These are phyloP conservation scores for Balansia obtecta DNA, from an alignment of 2,329 filamentous ascomycete genomes.

Conservation along the genomic window DNA sequence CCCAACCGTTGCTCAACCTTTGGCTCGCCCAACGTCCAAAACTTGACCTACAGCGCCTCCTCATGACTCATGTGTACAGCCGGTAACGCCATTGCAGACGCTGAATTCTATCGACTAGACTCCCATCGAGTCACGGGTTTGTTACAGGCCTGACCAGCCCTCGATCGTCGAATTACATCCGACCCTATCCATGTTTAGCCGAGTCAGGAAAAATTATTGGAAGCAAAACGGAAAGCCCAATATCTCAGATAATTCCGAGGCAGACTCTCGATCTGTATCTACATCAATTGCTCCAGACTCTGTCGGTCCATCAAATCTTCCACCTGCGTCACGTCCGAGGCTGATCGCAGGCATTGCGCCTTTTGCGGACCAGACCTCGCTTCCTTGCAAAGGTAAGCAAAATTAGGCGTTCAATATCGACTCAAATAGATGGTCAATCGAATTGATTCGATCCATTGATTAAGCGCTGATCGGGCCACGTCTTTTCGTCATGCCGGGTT, in stretches of 20 bases:
- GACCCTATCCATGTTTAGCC: constrained; percentile 25
- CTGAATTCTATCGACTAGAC: background rate
- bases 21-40: background rate
- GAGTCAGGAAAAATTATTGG: constrained; percentile 18
- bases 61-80: background rate
- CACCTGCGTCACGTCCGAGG: background rate
- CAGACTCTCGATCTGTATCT: constrained; percentile 2
- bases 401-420: background rate
- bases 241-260: constrained; percentile 5
- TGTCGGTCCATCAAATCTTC: constrained; percentile 1
- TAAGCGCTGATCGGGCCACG: too few relatives aligned
- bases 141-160: background rate
- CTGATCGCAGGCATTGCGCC: background rate
- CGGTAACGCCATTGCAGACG: background rate
- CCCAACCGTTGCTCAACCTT: background rate
- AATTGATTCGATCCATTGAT: too few relatives aligned
- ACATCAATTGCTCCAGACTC: background rate
- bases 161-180: constrained; percentile 1
- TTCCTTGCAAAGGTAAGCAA: constrained; percentile 4
- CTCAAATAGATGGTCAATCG: too few relatives aligned
- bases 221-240: constrained; percentile 14
- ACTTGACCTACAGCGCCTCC: background rate
- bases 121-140: background rate
- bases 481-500: too few relatives aligned
- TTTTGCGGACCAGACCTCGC: constrained; percentile 1